phyloP scores from a whole-genome alignment of 1,284 basidiomycete genomes.

The Violaceomyces palustris region DNA sequence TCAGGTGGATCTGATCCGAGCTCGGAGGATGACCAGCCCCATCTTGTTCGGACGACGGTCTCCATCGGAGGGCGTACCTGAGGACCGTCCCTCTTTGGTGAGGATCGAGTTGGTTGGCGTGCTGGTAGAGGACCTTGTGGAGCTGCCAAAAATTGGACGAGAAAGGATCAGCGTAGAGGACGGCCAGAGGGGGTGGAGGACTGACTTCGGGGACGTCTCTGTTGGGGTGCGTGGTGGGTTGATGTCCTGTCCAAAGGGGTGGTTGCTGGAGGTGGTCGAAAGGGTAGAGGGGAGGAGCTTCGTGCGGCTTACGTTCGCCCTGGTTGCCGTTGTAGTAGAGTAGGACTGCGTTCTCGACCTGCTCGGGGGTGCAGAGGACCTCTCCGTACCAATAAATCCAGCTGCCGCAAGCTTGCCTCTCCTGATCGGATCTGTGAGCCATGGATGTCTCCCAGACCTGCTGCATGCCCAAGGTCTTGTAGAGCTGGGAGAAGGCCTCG shows the following conservation, averaged over 20 bases:
- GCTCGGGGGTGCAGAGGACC: slow-evolving; percentile 28
- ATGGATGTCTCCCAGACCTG: slow-evolving; percentile 56
- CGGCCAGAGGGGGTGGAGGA: not conserved
- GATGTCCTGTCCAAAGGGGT: no score
- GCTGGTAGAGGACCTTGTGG: slow-evolving; percentile 21
- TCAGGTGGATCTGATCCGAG: slow-evolving; percentile 57
- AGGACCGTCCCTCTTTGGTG: not conserved
- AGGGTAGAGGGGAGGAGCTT: no score
- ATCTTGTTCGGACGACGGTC: slow-evolving; percentile 11
- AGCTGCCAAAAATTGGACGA: slow-evolving; percentile 34
- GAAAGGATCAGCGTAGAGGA: slow-evolving; percentile 45
- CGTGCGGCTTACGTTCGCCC: no score
- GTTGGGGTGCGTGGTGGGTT: not conserved
- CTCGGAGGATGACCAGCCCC: not conserved
- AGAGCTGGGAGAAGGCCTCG: slow-evolving; percentile 43
- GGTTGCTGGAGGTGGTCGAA: no score
- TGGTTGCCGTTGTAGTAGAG: no score
- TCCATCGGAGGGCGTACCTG: slow-evolving; percentile 50
- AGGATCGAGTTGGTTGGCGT: slow-evolving; percentile 2
- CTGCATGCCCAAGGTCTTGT: slow-evolving; percentile 14
- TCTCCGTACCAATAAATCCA: slow-evolving; percentile 28
- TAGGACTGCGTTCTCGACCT: slow-evolving; percentile 11
- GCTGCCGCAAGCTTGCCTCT: slow-evolving; percentile 16
- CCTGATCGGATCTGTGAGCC: slow-evolving; percentile 50
- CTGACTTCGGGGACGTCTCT: not conserved